Evolutionary conservation across 164 flowering plant species (phyloP).

Genomic region (Macadamia tetraphylla): DNA sequence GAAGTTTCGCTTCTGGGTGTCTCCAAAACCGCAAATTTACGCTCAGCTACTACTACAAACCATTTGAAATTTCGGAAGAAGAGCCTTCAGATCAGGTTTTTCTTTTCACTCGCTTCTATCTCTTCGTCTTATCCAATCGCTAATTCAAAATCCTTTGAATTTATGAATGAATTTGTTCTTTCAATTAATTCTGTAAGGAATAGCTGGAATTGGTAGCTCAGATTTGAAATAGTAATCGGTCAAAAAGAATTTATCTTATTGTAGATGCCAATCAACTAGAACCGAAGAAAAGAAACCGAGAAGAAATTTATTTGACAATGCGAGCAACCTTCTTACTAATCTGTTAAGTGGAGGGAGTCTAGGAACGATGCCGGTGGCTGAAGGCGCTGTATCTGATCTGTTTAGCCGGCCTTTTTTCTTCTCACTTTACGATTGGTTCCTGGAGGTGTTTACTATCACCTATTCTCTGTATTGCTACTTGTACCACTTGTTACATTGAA

Average conservation of each 20-base stretch:
- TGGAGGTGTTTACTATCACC: conserved; percentile 47
- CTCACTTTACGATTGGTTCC: conserved; percentile 88
- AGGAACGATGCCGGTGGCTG: conserved; percentile 87
- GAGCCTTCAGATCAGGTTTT: no score
- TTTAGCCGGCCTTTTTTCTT: conserved; percentile 80
- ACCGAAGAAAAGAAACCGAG: conserved; percentile 51
- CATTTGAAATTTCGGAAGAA: no score
- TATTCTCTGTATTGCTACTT: background rate
- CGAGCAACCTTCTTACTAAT: conserved; percentile 88
- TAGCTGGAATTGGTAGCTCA: background rate
- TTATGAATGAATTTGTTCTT: background rate
- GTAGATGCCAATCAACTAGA: conserved; percentile 74
- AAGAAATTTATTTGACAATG: conserved; percentile 75
- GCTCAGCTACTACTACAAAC: no score
- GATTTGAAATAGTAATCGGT: background rate
- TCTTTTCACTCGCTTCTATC: background rate
- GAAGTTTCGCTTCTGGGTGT: no score
- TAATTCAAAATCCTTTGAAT: no score
- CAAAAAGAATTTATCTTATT: background rate
- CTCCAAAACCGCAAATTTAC: no score
- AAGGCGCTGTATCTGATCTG: conserved; percentile 94
- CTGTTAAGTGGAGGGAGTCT: conserved; percentile 80
- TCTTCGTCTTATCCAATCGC: background rate
- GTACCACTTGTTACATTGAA: background rate
- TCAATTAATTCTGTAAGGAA: background rate